These are phyloP conservation scores for Fomitopsis betulina DNA, from an alignment of 1,284 basidiomycete genomes.

Conservation along the genomic window DNA sequence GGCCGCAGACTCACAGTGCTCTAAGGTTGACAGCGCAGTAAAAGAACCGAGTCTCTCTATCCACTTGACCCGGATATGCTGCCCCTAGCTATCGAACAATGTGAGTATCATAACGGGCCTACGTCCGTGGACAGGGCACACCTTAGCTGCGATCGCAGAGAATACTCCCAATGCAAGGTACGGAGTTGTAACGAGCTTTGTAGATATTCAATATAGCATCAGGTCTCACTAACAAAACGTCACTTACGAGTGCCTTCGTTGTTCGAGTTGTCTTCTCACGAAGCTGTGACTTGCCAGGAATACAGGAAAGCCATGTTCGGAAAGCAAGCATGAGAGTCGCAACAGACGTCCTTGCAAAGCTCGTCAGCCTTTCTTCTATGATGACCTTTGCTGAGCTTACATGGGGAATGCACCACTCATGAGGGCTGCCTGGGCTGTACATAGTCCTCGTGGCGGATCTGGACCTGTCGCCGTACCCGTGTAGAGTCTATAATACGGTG, in stretches of 20 bases:
- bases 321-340: slow-evolving; percentile 16
- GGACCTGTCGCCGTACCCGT: slow-evolving; percentile 33
- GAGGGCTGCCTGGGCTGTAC: slow-evolving; percentile 40
- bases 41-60: slow-evolving; percentile 18
- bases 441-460: slow-evolving; percentile 36
- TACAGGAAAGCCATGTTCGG: slow-evolving; percentile 16
- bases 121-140: slow-evolving; percentile 5
- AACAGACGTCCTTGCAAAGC: slow-evolving; percentile 5
- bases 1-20: slow-evolving; percentile 12
- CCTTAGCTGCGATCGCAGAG: slow-evolving; percentile 17
- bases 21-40: slow-evolving; percentile 23
- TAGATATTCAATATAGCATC: neutral
- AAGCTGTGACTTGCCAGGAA: neutral
- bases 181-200: slow-evolving; percentile 14
- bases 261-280: neutral
- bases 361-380: neutral
- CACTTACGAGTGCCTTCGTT: slow-evolving; percentile 10
- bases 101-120: neutral
- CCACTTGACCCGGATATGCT: slow-evolving; percentile 19
- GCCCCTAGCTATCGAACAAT: slow-evolving; percentile 13
- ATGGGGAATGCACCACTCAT: slow-evolving; percentile 41
- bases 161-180: slow-evolving; percentile 20
- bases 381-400: slow-evolving; percentile 24
- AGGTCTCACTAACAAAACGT: neutral
- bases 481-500: slow-evolving; percentile 19